A percentile compares a stretch with the other conserved stretches of the same genome.
phyloP scores from a whole-genome alignment of 2,329 filamentous ascomycete genomes.

The Trichoderma sp. region DNA sequence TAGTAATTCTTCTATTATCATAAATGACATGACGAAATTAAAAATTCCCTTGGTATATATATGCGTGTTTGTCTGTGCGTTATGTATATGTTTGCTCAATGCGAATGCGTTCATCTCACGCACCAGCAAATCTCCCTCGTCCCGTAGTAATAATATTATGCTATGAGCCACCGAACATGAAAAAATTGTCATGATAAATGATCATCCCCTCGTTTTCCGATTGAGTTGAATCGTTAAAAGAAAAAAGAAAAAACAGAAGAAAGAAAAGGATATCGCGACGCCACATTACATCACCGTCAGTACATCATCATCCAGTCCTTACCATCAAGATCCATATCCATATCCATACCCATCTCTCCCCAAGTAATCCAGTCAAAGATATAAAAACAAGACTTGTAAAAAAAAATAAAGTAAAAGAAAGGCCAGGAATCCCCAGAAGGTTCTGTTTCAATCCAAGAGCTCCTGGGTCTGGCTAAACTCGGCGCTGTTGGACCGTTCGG shows the following conservation, averaged over 20 bases:
- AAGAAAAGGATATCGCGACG: neutral
- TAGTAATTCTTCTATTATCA: neutral
- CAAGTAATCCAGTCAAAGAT: neutral
- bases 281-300: neutral
- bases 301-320: neutral
- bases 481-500: conserved; percentile 48
- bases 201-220: neutral
- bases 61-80: too few species aligned
- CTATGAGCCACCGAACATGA: neutral
- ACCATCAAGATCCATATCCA: neutral
- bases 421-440: neutral
- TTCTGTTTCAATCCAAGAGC: conserved; percentile 38
- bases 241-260: neutral
- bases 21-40: neutral
- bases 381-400: neutral
- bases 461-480: conserved; percentile 46
- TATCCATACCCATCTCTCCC: neutral
- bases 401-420: neutral
- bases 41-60: conserved; percentile 10
- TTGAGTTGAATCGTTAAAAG: neutral
- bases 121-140: neutral
- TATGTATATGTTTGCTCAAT: neutral
- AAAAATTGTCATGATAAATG: neutral
- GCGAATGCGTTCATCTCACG: neutral
- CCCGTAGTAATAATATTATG: neutral